Evolutionary conservation across 2,329 filamentous ascomycete species (phyloP), one percentile per base, ranked within the genome.

Genomic region (Drechslerella stenobrocha): DNA sequence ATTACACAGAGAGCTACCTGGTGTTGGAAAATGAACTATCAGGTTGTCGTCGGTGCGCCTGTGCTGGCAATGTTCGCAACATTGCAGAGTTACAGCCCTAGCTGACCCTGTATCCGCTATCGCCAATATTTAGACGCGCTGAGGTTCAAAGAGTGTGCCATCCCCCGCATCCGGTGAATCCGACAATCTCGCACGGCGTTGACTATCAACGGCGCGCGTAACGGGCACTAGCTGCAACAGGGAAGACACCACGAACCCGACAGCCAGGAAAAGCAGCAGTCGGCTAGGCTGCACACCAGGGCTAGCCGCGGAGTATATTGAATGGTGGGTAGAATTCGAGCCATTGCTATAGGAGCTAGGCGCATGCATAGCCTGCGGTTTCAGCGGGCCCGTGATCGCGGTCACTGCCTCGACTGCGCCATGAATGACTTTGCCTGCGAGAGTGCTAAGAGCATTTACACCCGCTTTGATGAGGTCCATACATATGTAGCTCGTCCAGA

Each of bases 301-400:
- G 1, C 45, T 40, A 45, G 32, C 53, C 8, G 42, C 52, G 13
- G 32, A 24, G 26, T 59, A 50, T 3, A 53, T n/a, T 4, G 7
- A 22, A 13, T 59, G 53, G 9, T 66, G 47, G 3, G 53, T 66
- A 5, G 22, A 26, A 26, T 66, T 53, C 7, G 47, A 53, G 7
- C 18, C 22, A 11, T 23, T 13, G 6, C 44, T 26, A 15, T 53
- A 59, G 13, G 53, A n/a, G 11, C 26, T 37, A 1, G 61, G 53
- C 3, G 40, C 11, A 20, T 66, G 53, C 61, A 66, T 66, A 2
- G 32, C 30, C 32, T 52, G 11, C 13, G 50, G 5, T 44, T 26
- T 15, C 1, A 26, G 11, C 7, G 47, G 5, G 2, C 28, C 30
- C 15, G 35, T 24, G 18, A 35, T 2, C 4, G 18, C 42, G 9